These are phyloP conservation scores for Boeremia exigua DNA, from an alignment of 2,329 filamentous ascomycete species.

Conservation along the genomic window DNA sequence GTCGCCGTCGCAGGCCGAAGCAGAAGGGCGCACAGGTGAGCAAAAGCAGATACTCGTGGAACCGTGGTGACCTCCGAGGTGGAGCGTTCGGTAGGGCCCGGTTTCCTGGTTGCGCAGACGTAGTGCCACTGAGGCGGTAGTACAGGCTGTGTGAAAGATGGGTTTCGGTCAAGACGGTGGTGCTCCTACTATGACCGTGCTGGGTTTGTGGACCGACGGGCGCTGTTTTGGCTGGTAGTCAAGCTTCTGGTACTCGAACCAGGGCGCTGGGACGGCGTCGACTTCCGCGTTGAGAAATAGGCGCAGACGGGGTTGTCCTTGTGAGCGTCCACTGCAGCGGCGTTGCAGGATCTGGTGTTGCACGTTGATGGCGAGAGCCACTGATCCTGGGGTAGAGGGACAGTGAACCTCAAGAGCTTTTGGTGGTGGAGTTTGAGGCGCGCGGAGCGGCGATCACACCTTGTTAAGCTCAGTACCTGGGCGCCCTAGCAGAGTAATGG, in stretches of 20 bases:
- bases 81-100: constrained; percentile 49
- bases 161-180: constrained; percentile 43
- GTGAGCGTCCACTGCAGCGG: constrained; percentile 29
- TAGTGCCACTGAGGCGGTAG: constrained; percentile 51
- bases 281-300: constrained; percentile 32
- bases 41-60: constrained; percentile 47
- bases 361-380: constrained; percentile 37
- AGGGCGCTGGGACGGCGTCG: constrained; percentile 32
- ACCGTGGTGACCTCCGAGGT: constrained; percentile 45
- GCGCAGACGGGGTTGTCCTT: constrained; percentile 27
- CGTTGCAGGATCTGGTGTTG: constrained; percentile 44
- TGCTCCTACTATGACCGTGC: constrained; percentile 36
- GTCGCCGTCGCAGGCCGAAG: constrained; percentile 44
- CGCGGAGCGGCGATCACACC: constrained; percentile 54
- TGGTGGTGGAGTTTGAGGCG: constrained; percentile 47
- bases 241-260: constrained; percentile 29
- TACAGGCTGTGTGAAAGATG: constrained; percentile 46
- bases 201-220: constrained; percentile 35
- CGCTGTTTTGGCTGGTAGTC: constrained; percentile 34
- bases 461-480: constrained; percentile 58
- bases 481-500: constrained; percentile 53
- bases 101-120: constrained; percentile 56
- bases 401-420: constrained; percentile 28
- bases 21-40: constrained; percentile 49
- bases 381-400: constrained; percentile 25